Evolutionary conservation across 2,329 filamentous ascomycete species (phyloP), one percentile per base, ranked within the genome.

Genomic region (Talaromyces sp.): DNA sequence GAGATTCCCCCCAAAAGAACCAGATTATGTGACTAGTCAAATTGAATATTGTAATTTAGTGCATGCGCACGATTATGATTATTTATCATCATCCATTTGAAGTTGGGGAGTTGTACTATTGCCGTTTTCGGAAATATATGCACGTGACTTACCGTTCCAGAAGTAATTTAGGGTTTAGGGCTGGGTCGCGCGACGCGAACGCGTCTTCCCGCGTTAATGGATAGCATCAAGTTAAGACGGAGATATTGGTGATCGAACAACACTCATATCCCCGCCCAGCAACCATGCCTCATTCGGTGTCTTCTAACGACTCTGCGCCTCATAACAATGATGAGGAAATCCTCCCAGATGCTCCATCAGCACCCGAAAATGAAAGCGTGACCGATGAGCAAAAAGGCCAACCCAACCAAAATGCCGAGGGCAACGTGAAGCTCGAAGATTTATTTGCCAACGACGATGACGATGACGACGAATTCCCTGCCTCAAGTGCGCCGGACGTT

Each of bases 401-500:
- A 12, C 60, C 57, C 28, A 65, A 57, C 16, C 50, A 60, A 14
- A 62, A 65, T 27, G 65, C 65, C 56, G 67, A 66, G 47, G 33
- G 56, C 16, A 59, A 56, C 52, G 72, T 79, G 47, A 81, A 79
- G 33, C 68, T 89, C 18, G 85, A 87, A 65, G 83, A 85, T 59
- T 77, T 88, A 58, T 87, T 89, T 67, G 79, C 85, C 62, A 83
- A 83, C 42, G 83, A 84, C 55, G 84, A 87, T 56, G 81, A 83
- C 23, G 73, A 78, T 55, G 75, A 79, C 40, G 85, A 87, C 28
- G 61, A 63, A 62, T 87, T 85, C 67, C 76, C 82, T 6, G 68
- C 73, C 5, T 85, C 84, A 5, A 85, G 81, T 64, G 80, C 79
- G n/a, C 75, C 78, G 27, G 75, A 76, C 40, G 70, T 76, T 31